Percentiles rank a stretch among this genome's conserved stretches.
Conservation (phyloP, 805 yeast genomes). For the Metschnikowia rubicola region DNA sequence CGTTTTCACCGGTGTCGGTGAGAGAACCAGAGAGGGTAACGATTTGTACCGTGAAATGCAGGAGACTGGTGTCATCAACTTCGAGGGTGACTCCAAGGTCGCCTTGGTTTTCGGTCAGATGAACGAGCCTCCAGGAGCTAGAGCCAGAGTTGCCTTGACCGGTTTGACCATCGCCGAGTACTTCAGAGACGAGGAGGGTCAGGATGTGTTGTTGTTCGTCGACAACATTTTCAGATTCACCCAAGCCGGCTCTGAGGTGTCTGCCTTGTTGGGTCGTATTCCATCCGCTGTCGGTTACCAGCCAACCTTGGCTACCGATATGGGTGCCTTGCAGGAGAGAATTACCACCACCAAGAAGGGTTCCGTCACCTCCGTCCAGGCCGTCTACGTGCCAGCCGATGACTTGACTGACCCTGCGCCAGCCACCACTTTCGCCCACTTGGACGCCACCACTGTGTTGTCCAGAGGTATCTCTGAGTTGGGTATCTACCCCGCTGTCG, state of each 20-base stretch:
- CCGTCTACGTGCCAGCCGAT: constrained; percentile 99
- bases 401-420: constrained; percentile 99
- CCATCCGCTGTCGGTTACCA: constrained; percentile 99
- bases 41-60: constrained; percentile 99
- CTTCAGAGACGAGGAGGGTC: constrained; percentile 99
- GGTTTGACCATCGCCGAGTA: constrained; percentile 99
- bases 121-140: constrained; percentile 99
- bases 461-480: constrained; percentile 99
- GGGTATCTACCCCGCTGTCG: constrained; percentile 99
- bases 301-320: constrained; percentile 99
- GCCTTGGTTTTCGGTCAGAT: constrained; percentile 99
- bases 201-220: constrained; percentile 98
- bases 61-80: constrained; percentile 99
- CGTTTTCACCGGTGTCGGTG: constrained; percentile 99
- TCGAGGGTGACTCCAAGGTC: constrained; percentile 99
- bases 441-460: constrained; percentile 99
- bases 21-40: constrained; percentile 99
- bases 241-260: constrained; percentile 99
- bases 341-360: constrained; percentile 99
- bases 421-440: constrained; percentile 99
- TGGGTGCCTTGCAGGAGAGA: constrained; percentile 99
- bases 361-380: constrained; percentile 99
- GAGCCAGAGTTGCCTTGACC: constrained; percentile 99
- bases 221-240: constrained; percentile 99
- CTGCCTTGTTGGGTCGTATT: constrained; percentile 99